Base-by-base conservation (phyloP, 2,329 filamentous ascomycete species). In the Claviceps cyperi region DNA sequence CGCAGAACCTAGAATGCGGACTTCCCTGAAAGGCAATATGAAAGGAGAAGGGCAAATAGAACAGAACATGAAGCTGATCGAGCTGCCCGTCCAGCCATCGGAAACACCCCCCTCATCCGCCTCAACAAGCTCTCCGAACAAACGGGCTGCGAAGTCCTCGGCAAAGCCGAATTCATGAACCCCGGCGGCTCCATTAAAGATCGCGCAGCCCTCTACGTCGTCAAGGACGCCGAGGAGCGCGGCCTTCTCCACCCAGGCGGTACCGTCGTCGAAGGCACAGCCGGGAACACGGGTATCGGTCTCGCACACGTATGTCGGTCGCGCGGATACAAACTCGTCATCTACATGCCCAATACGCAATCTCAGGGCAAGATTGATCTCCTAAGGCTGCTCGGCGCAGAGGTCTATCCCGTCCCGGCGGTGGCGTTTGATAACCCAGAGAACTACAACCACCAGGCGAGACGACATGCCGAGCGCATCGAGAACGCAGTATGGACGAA, bases 291-390 rank as follows among this genome's bases (percentile, higher is more conserved):
- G 32, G 92, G 92, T 56, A 98, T 98, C 66, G 92, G 92, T 1
- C 84, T 98, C 43, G 92, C 92, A 19, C 92, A 97, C 70, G 92
- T 98, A 51, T 97, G 92, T 71, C 81, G 91, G 53, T 86, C 84
- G 38, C 84, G 84, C 60, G 92, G 91, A 40, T 97, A 98, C 76
- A 84, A 84, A 65, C 81, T 95, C 47, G 90, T 97, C 63, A 98
- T 98, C 65, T 98, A 97, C 80, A 97, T 98, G 92, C 92, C 92
- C 60, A 86, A 98, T 74, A 97, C 91, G 46, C 92, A 97, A 71
- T 94, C 90, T 19, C 91, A 95, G 70, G 92, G 90, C 65, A 98
- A 98, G 75, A 86, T 98, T 64, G 92, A 97, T 66, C 77, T 98
- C 49, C 74, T 98, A 56, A 78, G 91, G 8, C 74, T 97, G 37